phyloP scores from a whole-genome alignment of 495 filamentous ascomycete genomes.

The Amorphotheca resinae region DNA sequence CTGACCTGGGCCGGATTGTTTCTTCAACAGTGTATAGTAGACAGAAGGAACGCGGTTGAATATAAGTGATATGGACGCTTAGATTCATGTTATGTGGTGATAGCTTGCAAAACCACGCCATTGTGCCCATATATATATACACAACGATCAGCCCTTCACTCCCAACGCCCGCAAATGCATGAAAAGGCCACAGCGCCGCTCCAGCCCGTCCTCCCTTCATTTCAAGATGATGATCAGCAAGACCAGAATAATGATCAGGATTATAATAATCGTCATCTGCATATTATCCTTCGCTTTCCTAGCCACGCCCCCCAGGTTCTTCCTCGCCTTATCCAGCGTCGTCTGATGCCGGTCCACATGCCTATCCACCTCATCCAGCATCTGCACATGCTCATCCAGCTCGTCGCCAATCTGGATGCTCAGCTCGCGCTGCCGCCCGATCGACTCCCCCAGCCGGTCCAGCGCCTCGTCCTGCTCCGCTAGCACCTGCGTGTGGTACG shows the following conservation, averaged over 20 bases:
- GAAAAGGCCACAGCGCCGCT: too few species aligned
- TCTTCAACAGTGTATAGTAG: too few species aligned
- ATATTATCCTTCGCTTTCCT: conserved; percentile 64
- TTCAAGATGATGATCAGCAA: conserved; percentile 70
- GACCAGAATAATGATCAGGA: conserved; percentile 64
- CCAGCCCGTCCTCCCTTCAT: conserved; percentile 24
- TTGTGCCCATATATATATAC: too few species aligned
- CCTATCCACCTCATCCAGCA: conserved; percentile 81
- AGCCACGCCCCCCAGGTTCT: conserved; percentile 55
- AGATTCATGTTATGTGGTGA: too few species aligned
- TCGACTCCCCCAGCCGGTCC: conserved; percentile 73
- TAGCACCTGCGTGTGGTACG: conserved; percentile 67
- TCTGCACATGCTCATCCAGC: conserved; percentile 73
- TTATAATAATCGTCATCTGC: conserved; percentile 65
- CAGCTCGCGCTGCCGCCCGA: conserved; percentile 84
- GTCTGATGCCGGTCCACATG: conserved; percentile 69
- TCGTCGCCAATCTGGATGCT: conserved; percentile 95
- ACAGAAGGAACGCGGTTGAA: too few species aligned
- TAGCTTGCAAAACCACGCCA: too few species aligned
- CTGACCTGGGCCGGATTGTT: too few species aligned
- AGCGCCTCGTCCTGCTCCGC: conserved; percentile 84
- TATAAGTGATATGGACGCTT: too few species aligned
- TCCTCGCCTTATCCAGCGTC: conserved; percentile 60
- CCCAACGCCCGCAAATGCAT: too few species aligned
- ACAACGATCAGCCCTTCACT: too few species aligned